Conservation (phyloP, 352 stramenopile species). For the Aphanomyces stellatus region DNA sequence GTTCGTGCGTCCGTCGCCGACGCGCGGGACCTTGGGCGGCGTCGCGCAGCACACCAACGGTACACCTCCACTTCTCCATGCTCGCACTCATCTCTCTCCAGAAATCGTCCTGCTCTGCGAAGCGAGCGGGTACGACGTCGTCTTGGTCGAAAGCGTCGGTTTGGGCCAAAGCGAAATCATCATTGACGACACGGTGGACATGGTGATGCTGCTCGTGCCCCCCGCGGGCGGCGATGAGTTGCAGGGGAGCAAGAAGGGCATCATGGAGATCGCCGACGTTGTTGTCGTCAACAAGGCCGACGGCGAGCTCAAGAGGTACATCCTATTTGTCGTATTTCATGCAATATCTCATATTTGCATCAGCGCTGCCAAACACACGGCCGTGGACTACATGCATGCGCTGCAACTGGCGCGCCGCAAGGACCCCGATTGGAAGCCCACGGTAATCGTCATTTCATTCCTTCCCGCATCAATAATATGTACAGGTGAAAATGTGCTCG, state of each 20-base stretch:
- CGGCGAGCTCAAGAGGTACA: constrained; percentile 62
- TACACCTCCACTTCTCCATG: not conserved
- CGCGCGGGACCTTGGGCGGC: constrained; percentile 67
- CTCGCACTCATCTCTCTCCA: not conserved
- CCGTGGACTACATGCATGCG: constrained; percentile 69
- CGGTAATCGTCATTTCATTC: constrained; percentile 24
- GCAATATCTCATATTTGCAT: not conserved
- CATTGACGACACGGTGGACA: constrained; percentile 94
- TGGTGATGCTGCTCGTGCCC: constrained; percentile 93
- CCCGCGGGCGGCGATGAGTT: constrained; percentile 94
- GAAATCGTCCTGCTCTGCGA: constrained; percentile 94
- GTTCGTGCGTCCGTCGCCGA: constrained; percentile 90
- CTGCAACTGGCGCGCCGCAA: constrained; percentile 79
- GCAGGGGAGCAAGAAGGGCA: constrained; percentile 98
- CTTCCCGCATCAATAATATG: not conserved
- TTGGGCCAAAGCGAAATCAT: constrained; percentile 97
- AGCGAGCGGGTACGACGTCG: constrained; percentile 88
- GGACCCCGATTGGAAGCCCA: constrained; percentile 69
- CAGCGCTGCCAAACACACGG: constrained; percentile 61
- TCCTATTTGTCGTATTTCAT: not conserved
- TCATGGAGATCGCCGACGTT: constrained; percentile 97
- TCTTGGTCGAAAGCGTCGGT: constrained; percentile 97
- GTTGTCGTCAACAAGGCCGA: constrained; percentile 98
- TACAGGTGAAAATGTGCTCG: constrained; percentile 62
- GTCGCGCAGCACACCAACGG: constrained; percentile 71